Base-by-base conservation (phyloP, 2,329 filamentous ascomycete genomes). In the Pseudogymnoascus sp. region DNA sequence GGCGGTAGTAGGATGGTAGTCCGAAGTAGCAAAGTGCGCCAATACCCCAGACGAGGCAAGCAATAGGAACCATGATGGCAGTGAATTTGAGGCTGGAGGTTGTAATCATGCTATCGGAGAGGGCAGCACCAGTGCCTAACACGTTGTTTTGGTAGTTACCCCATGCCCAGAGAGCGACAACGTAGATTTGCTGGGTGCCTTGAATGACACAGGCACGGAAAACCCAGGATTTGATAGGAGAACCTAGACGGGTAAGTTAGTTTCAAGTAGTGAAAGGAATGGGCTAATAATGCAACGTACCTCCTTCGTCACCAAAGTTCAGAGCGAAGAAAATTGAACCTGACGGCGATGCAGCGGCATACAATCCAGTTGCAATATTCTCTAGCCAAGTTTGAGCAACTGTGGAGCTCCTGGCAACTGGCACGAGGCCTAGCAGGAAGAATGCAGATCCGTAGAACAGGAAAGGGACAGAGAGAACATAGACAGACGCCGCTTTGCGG, bases 81-180 rank as follows among this genome's bases (percentile, higher is more conserved):
- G 68, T 64, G 47, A 69, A 35, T 19, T 50, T 60, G 13, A 33
- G 64, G 11, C 57, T 44, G 19, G 17, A 63, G 5, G 21, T 44
- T 15, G 62, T 64, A 28, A 64, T 61, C 53, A 77, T 70, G 10
- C 79, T 80, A 21, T 74, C 75, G 19, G 76, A 71, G 10, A 76
- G 78, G 1, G 76, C 71, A 10, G 50, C 28, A 15, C 50, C 50
- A 10, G 50, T 57, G 50, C 50, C 50, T 7, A 33, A 19, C 3
- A 57, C 13, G 62, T 76, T 76, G 13, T 80, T 79, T 53, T 86
- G 76, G 64, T 80, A 77, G 7, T 80, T 79, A 31, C 86, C 86
- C 86, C 86, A 88, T 71, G 83, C 87, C 85, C 85, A 89, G 11
- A 89, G 78, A 6, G 79, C 82, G 23, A 85, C 81, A 61, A 87